Percentiles rank a stretch among this genome's conserved stretches.
phyloP scores from a whole-genome alignment of 129 eudicot species.

The Centaurea solstitialis region DNA sequence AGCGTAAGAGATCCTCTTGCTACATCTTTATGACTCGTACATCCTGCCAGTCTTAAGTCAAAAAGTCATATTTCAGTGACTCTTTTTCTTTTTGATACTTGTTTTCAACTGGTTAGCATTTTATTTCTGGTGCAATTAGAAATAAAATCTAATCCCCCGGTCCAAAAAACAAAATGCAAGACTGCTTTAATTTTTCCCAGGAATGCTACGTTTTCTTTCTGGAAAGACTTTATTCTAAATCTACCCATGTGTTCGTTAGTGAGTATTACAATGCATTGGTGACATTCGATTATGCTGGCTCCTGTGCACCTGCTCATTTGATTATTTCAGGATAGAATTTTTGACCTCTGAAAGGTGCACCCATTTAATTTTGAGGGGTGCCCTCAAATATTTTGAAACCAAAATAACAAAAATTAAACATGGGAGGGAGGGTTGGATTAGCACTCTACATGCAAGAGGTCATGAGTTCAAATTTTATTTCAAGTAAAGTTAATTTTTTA shows the following conservation, averaged over 20 bases:
- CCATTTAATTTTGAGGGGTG: too few species aligned
- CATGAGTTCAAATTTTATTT: too few species aligned
- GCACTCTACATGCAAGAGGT: too few species aligned
- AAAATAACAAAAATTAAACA: too few species aligned
- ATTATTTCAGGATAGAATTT: too few species aligned
- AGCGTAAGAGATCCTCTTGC: slow-evolving; percentile 63
- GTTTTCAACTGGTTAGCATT: not conserved
- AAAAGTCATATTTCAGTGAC: not conserved
- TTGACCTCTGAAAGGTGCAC: too few species aligned
- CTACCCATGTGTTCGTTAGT: not conserved
- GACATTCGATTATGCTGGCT: not conserved
- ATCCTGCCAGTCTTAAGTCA: not conserved
- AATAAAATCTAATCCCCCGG: not conserved
- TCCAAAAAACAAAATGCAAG: not conserved
- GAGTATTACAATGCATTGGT: not conserved
- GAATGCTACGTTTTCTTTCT: not conserved
- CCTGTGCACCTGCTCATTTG: too few species aligned
- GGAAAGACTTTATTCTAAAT: not conserved
- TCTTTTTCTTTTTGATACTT: not conserved
- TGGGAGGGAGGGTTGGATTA: too few species aligned
- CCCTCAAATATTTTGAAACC: too few species aligned
- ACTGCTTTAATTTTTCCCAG: not conserved
- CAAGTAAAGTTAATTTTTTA: too few species aligned
- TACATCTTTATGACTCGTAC: slow-evolving; percentile 1
- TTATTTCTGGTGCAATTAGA: not conserved